phyloP scores from a whole-genome alignment of 305 asterid species.

The Stenogyne calaminthoides region DNA sequence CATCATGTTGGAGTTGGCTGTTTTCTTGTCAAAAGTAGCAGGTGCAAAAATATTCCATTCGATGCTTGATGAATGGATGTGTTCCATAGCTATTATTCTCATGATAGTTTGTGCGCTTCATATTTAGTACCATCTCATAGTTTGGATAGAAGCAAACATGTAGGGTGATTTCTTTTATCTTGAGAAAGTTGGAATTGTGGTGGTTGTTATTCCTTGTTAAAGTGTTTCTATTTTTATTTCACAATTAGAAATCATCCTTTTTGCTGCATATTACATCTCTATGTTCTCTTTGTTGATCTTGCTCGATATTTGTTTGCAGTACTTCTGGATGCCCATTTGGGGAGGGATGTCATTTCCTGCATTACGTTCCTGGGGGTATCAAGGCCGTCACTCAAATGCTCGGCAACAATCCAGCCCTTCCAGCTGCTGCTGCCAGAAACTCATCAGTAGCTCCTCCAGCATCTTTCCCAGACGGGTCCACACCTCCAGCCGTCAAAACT shows the following conservation, averaged over 20 bases:
- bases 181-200: not conserved
- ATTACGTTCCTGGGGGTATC: conserved; percentile 52
- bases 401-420: conserved; percentile 47
- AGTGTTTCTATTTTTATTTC: not conserved
- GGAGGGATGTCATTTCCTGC: conserved; percentile 58
- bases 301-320: conserved; percentile 34
- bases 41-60: not conserved
- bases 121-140: not conserved
- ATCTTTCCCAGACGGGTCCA: conserved; percentile 35
- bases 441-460: conserved; percentile 31
- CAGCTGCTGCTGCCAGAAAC: conserved; percentile 25
- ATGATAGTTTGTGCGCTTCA: not conserved
- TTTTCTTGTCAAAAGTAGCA: not conserved
- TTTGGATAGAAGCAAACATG: not conserved
- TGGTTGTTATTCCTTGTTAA: not conserved
- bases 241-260: not conserved
- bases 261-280: not conserved
- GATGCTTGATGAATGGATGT: not conserved
- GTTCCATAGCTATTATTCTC: not conserved
- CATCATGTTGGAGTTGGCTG: not conserved
- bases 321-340: conserved; percentile 56
- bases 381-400: conserved; percentile 51
- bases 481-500: conserved; percentile 43
- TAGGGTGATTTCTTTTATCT: not conserved
- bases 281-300: conserved; percentile 34